phyloP scores from a whole-genome alignment of 139 green algal species.

The Tetradesmus lagerheimii region DNA sequence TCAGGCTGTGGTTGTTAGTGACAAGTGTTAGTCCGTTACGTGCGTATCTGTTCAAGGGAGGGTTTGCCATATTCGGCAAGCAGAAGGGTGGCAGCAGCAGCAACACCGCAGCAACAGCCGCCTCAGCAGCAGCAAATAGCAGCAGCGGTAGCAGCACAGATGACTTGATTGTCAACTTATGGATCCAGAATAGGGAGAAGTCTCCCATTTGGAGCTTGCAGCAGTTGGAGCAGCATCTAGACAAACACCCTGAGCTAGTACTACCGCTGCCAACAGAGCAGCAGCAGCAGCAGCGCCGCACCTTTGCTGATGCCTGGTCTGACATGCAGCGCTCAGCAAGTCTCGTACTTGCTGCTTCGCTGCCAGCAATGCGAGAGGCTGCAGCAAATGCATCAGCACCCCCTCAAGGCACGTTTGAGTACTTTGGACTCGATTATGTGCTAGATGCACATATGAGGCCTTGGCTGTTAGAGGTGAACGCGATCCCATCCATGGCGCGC shows the following conservation, averaged over 20 bases:
- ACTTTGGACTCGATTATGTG: conserved; percentile 81
- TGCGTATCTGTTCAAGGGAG: conserved; percentile 72
- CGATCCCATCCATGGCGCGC: conserved; percentile 72
- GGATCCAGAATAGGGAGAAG: conserved; percentile 64
- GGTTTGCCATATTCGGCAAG: conserved; percentile 68
- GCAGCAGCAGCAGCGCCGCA: conserved; percentile 17
- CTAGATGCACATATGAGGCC: conserved; percentile 70
- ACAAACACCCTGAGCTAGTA: conserved; percentile 13
- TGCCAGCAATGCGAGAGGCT: conserved; percentile 37
- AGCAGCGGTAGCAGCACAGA: conserved; percentile 46
- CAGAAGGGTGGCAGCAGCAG: conserved; percentile 23
- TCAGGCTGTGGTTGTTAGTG: conserved; percentile 78
- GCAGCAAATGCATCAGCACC: conserved; percentile 26
- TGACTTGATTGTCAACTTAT: conserved; percentile 79
- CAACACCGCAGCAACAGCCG: conserved; percentile 23
- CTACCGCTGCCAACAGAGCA: conserved; percentile 9
- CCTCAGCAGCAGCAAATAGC: conserved; percentile 26
- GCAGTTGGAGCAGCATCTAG: conserved; percentile 61
- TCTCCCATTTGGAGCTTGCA: conserved; percentile 69
- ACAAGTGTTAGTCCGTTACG: conserved; percentile 59
- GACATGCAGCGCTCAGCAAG: conserved; percentile 39
- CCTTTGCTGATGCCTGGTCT: conserved; percentile 42
- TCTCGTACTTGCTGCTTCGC: conserved; percentile 29
- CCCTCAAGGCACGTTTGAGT: conserved; percentile 27
- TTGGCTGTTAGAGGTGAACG: conserved; percentile 84